These are phyloP conservation scores for Helichrysum umbraculigerum DNA, from an alignment of 129 eudicot species.

Conservation along the genomic window DNA sequence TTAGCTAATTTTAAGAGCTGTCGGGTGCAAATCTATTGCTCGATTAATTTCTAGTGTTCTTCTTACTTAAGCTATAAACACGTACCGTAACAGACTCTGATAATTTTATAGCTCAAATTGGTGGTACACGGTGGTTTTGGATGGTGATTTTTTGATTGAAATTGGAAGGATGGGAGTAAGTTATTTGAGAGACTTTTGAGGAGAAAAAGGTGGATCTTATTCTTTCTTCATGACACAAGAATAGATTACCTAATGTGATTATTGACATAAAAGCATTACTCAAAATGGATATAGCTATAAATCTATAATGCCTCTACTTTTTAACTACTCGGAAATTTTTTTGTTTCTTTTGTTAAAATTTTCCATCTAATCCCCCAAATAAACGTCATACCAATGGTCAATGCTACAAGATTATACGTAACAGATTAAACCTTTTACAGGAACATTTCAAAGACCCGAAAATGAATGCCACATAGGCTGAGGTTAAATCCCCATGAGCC, in stretches of 20 bases:
- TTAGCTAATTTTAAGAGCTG: too few species aligned
- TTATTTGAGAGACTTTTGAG: neutral
- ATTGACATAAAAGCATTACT: neutral
- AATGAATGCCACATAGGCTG: conserved; percentile 5
- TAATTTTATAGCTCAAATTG: neutral
- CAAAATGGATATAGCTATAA: neutral
- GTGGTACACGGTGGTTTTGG: neutral
- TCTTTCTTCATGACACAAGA: too few species aligned
- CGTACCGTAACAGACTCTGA: too few species aligned
- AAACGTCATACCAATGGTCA: neutral
- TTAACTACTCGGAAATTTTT: too few species aligned
- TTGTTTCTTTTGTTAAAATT: too few species aligned
- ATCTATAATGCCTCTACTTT: too few species aligned
- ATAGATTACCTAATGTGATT: too few species aligned
- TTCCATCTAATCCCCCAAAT: neutral
- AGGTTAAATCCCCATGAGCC: neutral
- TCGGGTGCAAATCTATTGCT: too few species aligned
- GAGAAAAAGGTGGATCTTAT: conserved; percentile 19
- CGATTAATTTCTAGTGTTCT: too few species aligned
- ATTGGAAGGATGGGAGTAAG: conserved; percentile 10
- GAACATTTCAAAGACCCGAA: neutral
- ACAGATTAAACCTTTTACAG: neutral
- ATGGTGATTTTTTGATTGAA: neutral
- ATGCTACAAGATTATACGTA: neutral
- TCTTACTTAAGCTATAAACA: too few species aligned